These are phyloP conservation scores for Phaeosphaeria sp. DNA, from an alignment of 2,329 filamentous ascomycete species.

Conservation along the genomic window DNA sequence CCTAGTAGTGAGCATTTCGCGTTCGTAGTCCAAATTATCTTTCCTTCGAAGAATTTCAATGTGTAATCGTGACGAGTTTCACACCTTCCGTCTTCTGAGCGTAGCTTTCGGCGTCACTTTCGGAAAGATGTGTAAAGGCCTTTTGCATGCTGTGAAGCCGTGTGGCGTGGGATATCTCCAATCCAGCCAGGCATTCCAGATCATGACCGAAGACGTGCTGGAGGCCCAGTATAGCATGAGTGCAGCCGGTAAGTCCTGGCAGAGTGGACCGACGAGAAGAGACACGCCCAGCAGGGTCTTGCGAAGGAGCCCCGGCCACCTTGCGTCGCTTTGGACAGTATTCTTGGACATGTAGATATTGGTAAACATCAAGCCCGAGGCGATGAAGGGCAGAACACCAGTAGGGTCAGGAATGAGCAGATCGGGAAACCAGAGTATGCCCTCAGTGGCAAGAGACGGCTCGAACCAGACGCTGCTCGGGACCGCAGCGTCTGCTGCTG, in stretches of 20 bases:
- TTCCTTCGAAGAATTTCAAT: not conserved
- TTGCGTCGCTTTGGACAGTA: conserved; percentile 16
- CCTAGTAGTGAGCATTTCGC: not conserved
- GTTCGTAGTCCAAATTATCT: not conserved
- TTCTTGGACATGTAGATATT: conserved; percentile 51
- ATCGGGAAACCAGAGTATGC: conserved; percentile 67
- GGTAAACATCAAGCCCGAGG: conserved; percentile 57
- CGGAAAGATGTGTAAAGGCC: conserved; percentile 34
- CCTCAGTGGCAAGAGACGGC: conserved; percentile 61
- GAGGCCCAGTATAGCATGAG: conserved; percentile 52
- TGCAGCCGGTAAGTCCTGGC: conserved; percentile 47
- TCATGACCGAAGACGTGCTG: conserved; percentile 43
- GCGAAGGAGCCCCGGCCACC: conserved; percentile 28
- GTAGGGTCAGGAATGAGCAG: conserved; percentile 62
- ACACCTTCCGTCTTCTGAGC: conserved; percentile 10
- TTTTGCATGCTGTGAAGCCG: conserved; percentile 33
- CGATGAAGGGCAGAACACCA: conserved; percentile 56
- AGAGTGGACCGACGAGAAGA: conserved; percentile 40
- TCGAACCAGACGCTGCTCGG: conserved; percentile 49
- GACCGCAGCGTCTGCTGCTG: conserved; percentile 12
- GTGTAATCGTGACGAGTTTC: not conserved
- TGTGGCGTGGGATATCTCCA: conserved; percentile 34
- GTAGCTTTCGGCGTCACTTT: conserved; percentile 16
- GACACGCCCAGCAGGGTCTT: conserved; percentile 36
- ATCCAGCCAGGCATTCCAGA: conserved; percentile 44